These are phyloP conservation scores for Colletotrichum neosansevieriae DNA, from an alignment of 2,329 filamentous ascomycete species.

Conservation along the genomic window DNA sequence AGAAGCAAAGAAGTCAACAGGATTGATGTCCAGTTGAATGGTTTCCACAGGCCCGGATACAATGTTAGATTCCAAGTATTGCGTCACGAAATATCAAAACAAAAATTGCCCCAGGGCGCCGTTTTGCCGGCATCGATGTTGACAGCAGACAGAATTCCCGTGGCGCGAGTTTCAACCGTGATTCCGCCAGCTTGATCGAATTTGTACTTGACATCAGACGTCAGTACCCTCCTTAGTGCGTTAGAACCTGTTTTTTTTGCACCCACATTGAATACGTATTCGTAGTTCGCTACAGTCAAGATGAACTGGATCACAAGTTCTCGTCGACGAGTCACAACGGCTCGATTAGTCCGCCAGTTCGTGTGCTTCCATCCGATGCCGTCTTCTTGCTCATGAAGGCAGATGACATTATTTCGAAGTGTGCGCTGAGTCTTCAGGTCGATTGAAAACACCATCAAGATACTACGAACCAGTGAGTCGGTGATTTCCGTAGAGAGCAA, in stretches of 20 bases:
- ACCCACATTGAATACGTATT: slow-evolving; percentile 69
- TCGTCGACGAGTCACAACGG: slow-evolving; percentile 62
- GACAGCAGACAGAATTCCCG: no score
- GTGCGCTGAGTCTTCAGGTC: slow-evolving; percentile 64
- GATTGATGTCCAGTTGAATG: slow-evolving; percentile 60
- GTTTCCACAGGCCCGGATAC: slow-evolving; percentile 60
- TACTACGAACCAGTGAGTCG: no score
- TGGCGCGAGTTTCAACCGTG: no score
- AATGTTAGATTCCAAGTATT: not conserved
- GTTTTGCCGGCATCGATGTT: no score
- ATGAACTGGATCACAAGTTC: slow-evolving; percentile 25
- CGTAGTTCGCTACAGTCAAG: slow-evolving; percentile 71
- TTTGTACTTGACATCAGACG: no score
- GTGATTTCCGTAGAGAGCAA: no score
- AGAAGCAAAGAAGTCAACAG: slow-evolving; percentile 62
- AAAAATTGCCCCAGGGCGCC: no score
- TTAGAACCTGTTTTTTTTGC: no score
- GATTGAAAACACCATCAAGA: slow-evolving; percentile 56
- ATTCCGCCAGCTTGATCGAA: no score
- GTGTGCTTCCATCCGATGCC: slow-evolving; percentile 79
- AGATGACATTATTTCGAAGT: slow-evolving; percentile 71
- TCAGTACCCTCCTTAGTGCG: no score
- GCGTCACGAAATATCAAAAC: no score
- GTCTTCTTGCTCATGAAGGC: slow-evolving; percentile 76
- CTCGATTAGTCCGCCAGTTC: slow-evolving; percentile 72